Base-by-base conservation (phyloP, 345 rosid species). In the Populus simonii region DNA sequence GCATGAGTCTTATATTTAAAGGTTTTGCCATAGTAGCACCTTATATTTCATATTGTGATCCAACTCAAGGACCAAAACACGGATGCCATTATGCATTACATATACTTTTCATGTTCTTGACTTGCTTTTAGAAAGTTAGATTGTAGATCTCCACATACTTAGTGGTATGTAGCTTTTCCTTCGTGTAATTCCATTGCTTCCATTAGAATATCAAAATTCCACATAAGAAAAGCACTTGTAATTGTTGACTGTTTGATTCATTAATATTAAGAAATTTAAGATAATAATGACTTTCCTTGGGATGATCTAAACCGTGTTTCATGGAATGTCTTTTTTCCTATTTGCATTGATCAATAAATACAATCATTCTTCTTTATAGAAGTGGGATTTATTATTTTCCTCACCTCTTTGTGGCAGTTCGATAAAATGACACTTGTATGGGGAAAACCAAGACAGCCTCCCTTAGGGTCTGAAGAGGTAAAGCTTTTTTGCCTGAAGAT, bases 391-490 rank as follows among this genome's bases (percentile, higher is more conserved):
- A 17, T 22, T 70, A 7, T 22, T 39, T 66, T 71, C 38, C 39
- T 57, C 29, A 13, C 33, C 15, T 80, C 49, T 83, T 78, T 79
- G n/a, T 83, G 83, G 89, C 95, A 96, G 99, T 81, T 91, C 72
- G 91, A 91, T 83, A 89, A 96, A 76, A 67, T 87, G 39, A 79
- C 94, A 45, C 87, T 96, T 79, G 91, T 90, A 33, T 96, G 97
- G 98, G 98, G 99, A 72, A 90, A 94, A 83, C 94, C 97, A 65
- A 85, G 99, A 83, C 97, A 90, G 74, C 82, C 91, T 45, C 93
- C 94, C 27, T 85, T 94, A 83, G 89, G 91, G 16, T 76, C 62
- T 55, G 87, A 87, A 82, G 97, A 92, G 96, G 99, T 96, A 81
- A 82, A 81, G 45, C 12, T 73, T 66, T 7, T 68, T 49, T 76